phyloP scores from a whole-genome alignment of 192 early-diverging fungal species.

The Powellomyces hirtus region DNA sequence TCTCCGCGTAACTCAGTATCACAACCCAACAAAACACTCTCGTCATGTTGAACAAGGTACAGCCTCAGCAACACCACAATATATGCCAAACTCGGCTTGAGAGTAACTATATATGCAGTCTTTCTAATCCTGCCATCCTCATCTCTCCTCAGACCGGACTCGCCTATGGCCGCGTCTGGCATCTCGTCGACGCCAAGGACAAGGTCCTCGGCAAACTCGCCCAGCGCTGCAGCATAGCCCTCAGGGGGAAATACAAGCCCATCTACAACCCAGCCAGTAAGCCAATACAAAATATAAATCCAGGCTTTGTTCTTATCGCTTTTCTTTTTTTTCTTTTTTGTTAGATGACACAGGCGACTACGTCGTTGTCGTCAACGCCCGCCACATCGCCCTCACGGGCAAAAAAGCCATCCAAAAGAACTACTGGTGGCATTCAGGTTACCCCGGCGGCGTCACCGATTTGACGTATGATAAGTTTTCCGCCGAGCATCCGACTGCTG shows the following conservation, averaged over 20 bases:
- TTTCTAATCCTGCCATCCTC: too few species aligned
- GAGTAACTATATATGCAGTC: too few species aligned
- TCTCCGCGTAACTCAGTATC: too few species aligned
- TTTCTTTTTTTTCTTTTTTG: not conserved
- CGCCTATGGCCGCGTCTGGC: slow-evolving; percentile 79
- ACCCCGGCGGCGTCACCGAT: slow-evolving; percentile 83
- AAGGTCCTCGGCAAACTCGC: slow-evolving; percentile 85
- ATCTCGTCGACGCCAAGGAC: slow-evolving; percentile 84
- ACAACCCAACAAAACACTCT: too few species aligned
- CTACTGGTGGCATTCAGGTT: slow-evolving; percentile 83
- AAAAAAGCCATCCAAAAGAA: slow-evolving; percentile 83
- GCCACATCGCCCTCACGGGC: slow-evolving; percentile 73
- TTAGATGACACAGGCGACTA: slow-evolving; percentile 92
- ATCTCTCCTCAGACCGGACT: slow-evolving; percentile 28
- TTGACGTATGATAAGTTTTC: slow-evolving; percentile 70
- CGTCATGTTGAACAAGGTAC: too few species aligned
- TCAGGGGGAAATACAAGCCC: slow-evolving; percentile 97
- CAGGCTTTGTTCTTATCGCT: not conserved
- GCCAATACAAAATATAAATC: too few species aligned
- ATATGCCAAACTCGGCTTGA: too few species aligned
- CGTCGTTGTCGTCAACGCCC: slow-evolving; percentile 93
- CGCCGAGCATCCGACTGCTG: slow-evolving; percentile 74
- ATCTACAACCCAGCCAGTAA: slow-evolving; percentile 82
- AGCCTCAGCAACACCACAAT: too few species aligned
- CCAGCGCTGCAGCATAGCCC: slow-evolving; percentile 78